Base-by-base conservation (phyloP, 139 green algal species). In the Micractinium sp. region DNA sequence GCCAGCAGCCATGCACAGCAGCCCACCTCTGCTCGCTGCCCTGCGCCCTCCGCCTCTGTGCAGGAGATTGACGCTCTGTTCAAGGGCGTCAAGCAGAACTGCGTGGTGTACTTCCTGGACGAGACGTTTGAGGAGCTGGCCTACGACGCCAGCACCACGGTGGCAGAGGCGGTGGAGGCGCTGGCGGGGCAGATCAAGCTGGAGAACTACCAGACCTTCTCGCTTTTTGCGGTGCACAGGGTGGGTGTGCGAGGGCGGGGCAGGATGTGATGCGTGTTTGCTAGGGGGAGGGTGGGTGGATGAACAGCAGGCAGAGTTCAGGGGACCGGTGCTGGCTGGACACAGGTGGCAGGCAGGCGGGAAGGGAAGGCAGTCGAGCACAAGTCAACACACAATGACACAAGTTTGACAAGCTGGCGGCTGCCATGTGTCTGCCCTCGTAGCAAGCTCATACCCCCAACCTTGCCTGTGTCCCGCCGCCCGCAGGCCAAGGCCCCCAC, bases 51-150 rank as follows among this genome's bases (percentile, higher is more conserved):
- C 14, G 47, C 9, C 61, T 86, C 19, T 12, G 41, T 13, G 78
- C 78, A 82, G 74, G 97, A 99, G 95, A 96, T 99, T 39, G 95
- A 98, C 56, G 95, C 95, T n/a, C 88, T 98, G 67, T 90, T 97
- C 35, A 90, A 90, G 23, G 94, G 93, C 27, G 79, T 87, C 0
- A 93, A 93, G 87, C 92, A 97, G 53, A 97, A 93, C 38, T 94
- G 95, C 1, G 96, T 99, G 41, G 95, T 98, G 1, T 98, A 97
- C 90, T 99, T 99, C 92, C 92, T 99, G 90, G 98, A 99, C 80
- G 97, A 98, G 84, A 99, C 97, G 5, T 99, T 99, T 92, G 96
- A 99, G 92, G 97, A 99, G 92, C 91, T 99, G 38, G 86, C 89
- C 2, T 99, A 97, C 78, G 97, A 99, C 87, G 91, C 97, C 38